Base-by-base conservation (phyloP, 2,329 filamentous ascomycete species). In the Aspergillus fijiensis region DNA sequence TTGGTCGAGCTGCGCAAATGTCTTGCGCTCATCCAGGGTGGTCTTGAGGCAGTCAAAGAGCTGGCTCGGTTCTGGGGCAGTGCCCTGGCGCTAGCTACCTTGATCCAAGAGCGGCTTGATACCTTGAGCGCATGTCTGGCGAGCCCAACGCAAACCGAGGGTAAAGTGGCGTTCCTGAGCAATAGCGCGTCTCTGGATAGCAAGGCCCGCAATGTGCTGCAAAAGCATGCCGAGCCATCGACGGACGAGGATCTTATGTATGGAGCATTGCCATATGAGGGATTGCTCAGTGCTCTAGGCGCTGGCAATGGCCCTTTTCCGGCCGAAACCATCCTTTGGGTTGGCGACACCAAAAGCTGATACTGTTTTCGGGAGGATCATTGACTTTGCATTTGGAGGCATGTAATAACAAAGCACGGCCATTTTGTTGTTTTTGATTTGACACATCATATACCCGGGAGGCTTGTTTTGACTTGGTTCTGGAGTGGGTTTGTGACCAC, bases 31-130 rank as follows among this genome's bases (percentile, higher is more conserved):
- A 80, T 89, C 53, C 75, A 77, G 19, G 79, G 81, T 33, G 84
- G 83, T 0, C 73, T 85, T 39, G 77, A 80, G 7, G 80, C 84
- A 12, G 74, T 90, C 19, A 81, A 85, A 16, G 80, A 85, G 57
- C 77, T 89, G 39, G 79, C 81, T 3, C 75, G 74, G 3, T 82
- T 84, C 64, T 91, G 88, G 88, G 81, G 83, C 48, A 84, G 83
- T 59, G 83, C 84, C 2, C 76, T 79, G 45, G 75, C 76, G 23
- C 81, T 88, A 56, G 78, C 79, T 14, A 77, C 80, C 31, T 77
- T 79, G 2, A 80, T 87, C 23, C 74, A 80, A 52, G 73, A 70
- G 39, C 79, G 83, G 3, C 67, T 82, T 49, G 77, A 79, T 12
- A 68, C 77, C 57, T 73, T 85, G 60, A 71, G 75, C 65, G 67